Conservation (phyloP, 306 rosid species). For the Sicyos edulis region DNA sequence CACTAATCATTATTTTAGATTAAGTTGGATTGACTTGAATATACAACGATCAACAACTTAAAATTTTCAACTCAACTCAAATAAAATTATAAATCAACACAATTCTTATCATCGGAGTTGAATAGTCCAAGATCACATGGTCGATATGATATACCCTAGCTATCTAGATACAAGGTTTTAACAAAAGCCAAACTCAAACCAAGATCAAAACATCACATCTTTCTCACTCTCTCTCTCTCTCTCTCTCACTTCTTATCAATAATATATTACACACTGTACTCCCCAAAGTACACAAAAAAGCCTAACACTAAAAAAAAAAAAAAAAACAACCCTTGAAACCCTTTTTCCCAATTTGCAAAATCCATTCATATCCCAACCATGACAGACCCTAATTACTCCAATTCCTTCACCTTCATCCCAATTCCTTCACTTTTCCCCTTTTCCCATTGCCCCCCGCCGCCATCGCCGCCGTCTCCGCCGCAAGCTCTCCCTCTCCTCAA, state of each 20-base stretch:
- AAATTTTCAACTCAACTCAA: too few relatives aligned
- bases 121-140: too few relatives aligned
- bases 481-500: constrained; percentile 66
- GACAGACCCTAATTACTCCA: constrained; percentile 50
- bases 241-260: constrained; percentile 22
- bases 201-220: too few relatives aligned
- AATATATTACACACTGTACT: constrained; percentile 8
- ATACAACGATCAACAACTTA: too few relatives aligned
- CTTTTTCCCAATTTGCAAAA: not conserved
- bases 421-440: constrained; percentile 44
- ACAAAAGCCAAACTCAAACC: too few relatives aligned
- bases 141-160: too few relatives aligned
- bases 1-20: too few relatives aligned
- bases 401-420: not conserved
- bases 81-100: too few relatives aligned
- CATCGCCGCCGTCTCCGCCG: constrained; percentile 25
- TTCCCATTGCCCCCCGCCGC: constrained; percentile 18
- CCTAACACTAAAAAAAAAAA: not conserved
- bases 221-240: constrained; percentile 22
- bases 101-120: too few relatives aligned
- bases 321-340: not conserved
- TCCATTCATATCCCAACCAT: constrained; percentile 24
- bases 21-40: too few relatives aligned
- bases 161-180: too few relatives aligned
- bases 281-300: constrained; percentile 18